These are phyloP conservation scores for Trichoderma sp. DNA, from an alignment of 2,329 filamentous ascomycete genomes.

Conservation along the genomic window DNA sequence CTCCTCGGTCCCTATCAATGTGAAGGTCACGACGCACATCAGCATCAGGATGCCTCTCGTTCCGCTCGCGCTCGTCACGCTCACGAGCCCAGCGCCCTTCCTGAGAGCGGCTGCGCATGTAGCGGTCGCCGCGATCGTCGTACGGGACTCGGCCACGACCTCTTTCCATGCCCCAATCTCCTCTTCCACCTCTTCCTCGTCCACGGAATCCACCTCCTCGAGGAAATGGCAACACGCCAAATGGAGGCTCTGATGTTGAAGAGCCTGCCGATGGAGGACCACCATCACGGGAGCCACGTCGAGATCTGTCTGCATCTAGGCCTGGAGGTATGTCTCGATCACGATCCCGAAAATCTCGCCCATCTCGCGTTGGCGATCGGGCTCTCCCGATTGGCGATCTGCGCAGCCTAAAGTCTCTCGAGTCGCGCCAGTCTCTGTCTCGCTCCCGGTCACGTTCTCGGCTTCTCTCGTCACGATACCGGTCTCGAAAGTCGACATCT, in stretches of 20 bases:
- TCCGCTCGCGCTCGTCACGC: constrained; percentile 56
- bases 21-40: constrained; percentile 48
- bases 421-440: constrained; percentile 50
- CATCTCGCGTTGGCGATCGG: constrained; percentile 67
- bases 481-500: constrained; percentile 60
- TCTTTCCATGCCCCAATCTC: constrained; percentile 46
- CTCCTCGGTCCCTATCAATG: constrained; percentile 50
- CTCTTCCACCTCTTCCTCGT: constrained; percentile 50
- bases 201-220: constrained; percentile 60
- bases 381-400: constrained; percentile 61
- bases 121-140: constrained; percentile 62
- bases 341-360: constrained; percentile 65
- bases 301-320: constrained; percentile 66
- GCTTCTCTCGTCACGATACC: constrained; percentile 61
- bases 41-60: constrained; percentile 45
- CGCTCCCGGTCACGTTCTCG: constrained; percentile 60
- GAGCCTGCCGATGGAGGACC: constrained; percentile 71
- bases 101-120: constrained; percentile 66
- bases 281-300: constrained; percentile 69
- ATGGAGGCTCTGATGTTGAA: constrained; percentile 67
- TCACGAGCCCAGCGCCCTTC: constrained; percentile 62
- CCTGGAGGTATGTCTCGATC: constrained; percentile 60
- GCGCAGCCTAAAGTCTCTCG: constrained; percentile 46
- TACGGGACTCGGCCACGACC: constrained; percentile 60
- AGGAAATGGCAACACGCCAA: constrained; percentile 53